A percentile compares a stretch with the other conserved stretches of the same genome.
Evolutionary conservation across 2,329 filamentous ascomycete species (phyloP).

Genomic region (Botrytis squamosa): DNA sequence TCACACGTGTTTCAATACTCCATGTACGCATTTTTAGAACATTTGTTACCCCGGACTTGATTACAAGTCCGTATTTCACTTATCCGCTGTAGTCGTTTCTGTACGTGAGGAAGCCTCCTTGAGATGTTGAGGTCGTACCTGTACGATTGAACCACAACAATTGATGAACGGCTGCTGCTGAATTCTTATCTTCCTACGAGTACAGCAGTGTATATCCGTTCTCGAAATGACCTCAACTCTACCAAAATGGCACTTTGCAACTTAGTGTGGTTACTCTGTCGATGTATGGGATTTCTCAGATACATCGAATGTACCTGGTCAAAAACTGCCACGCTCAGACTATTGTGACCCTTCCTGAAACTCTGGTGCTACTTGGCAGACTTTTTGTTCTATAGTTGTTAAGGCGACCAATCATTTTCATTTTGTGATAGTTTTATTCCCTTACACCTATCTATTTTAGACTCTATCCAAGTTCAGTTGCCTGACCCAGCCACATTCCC

Average conservation of each 20-base stretch:
- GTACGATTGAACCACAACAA: too few species aligned
- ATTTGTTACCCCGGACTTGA: not conserved
- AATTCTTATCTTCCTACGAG: not conserved
- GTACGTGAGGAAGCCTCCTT: not conserved
- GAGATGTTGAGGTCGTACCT: not conserved
- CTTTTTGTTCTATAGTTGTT: not conserved
- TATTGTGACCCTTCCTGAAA: constrained; percentile 2
- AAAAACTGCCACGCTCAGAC: not conserved
- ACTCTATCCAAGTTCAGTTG: not conserved
- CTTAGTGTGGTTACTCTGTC: not conserved
- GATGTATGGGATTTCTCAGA: not conserved
- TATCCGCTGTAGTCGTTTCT: not conserved
- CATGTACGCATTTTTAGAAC: not conserved
- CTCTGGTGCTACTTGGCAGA: not conserved
- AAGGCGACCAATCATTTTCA: not conserved
- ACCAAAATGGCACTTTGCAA: not conserved
- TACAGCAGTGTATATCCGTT: not conserved
- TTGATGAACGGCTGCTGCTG: not conserved
- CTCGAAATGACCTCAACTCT: not conserved
- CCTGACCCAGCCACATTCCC: not conserved
- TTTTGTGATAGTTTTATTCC: not conserved
- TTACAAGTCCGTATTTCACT: not conserved
- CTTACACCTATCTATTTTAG: not conserved
- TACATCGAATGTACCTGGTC: not conserved
- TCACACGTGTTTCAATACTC: not conserved